A percentile compares a stretch with the other conserved stretches of the same genome.
Evolutionary conservation across 331 rosid species (phyloP).

Genomic region (Quercus phellos): DNA sequence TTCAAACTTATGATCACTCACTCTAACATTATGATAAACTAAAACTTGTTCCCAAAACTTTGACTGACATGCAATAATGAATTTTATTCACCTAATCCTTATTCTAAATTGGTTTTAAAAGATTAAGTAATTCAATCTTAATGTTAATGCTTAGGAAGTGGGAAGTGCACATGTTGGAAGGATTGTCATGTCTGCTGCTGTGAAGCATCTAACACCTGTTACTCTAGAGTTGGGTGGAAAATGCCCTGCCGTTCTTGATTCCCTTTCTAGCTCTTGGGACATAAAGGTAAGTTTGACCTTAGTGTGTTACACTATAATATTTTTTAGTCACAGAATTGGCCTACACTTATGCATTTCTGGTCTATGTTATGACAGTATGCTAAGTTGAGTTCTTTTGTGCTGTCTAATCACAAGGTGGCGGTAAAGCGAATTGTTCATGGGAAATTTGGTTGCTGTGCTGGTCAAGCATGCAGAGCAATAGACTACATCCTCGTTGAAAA

Average conservation of each 20-base stretch:
- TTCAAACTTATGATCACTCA: too few species aligned
- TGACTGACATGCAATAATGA: too few species aligned
- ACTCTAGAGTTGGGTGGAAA: slow-evolving; percentile 78
- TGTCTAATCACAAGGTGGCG: slow-evolving; percentile 38
- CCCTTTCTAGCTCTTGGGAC: slow-evolving; percentile 55
- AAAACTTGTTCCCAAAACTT: too few species aligned
- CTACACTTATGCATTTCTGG: too few species aligned
- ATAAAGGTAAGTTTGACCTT: slow-evolving; percentile 27
- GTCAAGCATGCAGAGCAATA: slow-evolving; percentile 73
- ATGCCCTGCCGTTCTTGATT: slow-evolving; percentile 69
- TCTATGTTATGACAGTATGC: background rate
- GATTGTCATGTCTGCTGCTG: slow-evolving; percentile 66
- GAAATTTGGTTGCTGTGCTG: slow-evolving; percentile 70
- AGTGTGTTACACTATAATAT: background rate
- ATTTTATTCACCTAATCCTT: too few species aligned
- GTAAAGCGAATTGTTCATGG: slow-evolving; percentile 47
- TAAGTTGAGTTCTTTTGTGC: background rate
- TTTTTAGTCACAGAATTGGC: background rate
- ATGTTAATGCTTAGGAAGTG: slow-evolving; percentile 44
- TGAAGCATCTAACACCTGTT: slow-evolving; percentile 60
- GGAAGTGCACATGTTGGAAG: slow-evolving; percentile 53
- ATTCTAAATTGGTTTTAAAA: background rate
- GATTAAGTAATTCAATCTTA: background rate
- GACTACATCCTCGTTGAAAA: slow-evolving; percentile 60
- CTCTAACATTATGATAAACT: too few species aligned